Evolutionary conservation across 306 rosid species (phyloP), one percentile per base, ranked within the genome.

Genomic region (Parietaria judaica): DNA sequence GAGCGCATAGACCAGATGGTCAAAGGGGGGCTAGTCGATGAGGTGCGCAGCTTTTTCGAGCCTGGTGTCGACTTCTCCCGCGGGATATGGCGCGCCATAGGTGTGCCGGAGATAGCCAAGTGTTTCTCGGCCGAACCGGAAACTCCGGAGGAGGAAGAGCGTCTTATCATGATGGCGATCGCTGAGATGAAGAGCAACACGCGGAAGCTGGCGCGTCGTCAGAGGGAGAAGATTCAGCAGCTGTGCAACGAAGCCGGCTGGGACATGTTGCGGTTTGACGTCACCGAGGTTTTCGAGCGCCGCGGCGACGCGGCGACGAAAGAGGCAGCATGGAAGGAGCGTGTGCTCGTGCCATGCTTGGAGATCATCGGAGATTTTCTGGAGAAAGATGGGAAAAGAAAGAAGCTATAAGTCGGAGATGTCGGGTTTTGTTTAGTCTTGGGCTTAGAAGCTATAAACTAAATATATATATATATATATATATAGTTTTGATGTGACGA

Each of bases 1-100:
- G 66, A 72, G 11, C 44, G 81, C 8, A 78, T 77, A 2, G 74
- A 77, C 48, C 36, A 44, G 12, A 77, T 77, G 81, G 75, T 64
- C 51, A 50, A 63, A 3, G 54, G 14, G 0, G 78, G 81, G 14
- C 7, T 72, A 11, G 74, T 77, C 6, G 66, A 77, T 2, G 81
- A 77, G 65, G 44, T 69, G 1, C 7, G 68, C 3, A 58, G 14
- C 15, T 3, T 54, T 15, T 77, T 38, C 44, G 72, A 48, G 23
- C 68, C 69, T 0, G 63, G 60, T 0, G 69, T 53, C 3, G 66
- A 72, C 39, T 65, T 68, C 6, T 11, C 63, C 3, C 66, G 54
- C 1, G 74, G 77, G 6, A 60, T 72, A 0, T 63, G 66, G 0
- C 56, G 71, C 14, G 71, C 78, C 2, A 77, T 77, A 11, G 81